These are phyloP conservation scores for Nymphaea colorata DNA, from an alignment of 164 flowering plant genomes.

Conservation along the genomic window DNA sequence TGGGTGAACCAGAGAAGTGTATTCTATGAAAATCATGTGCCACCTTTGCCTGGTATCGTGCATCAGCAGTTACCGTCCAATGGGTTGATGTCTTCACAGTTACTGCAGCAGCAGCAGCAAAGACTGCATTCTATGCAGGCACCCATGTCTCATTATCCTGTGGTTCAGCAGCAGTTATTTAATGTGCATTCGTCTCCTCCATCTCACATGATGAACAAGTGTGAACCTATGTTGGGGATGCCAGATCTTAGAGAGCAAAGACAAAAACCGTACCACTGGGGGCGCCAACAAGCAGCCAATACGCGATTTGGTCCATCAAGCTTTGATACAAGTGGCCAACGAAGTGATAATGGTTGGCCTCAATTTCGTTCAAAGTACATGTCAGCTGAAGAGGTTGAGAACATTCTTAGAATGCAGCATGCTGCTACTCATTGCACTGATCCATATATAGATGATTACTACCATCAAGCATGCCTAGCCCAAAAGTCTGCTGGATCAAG, in stretches of 20 bases:
- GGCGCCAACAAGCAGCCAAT: constrained; percentile 22
- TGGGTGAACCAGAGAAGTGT: constrained; percentile 51
- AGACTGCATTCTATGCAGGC: constrained; percentile 52
- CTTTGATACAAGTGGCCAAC: constrained; percentile 49
- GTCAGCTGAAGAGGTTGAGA: constrained; percentile 88
- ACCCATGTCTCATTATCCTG: constrained; percentile 48
- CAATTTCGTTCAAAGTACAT: constrained; percentile 77
- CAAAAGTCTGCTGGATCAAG: constrained; percentile 61
- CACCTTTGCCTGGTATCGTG: constrained; percentile 31
- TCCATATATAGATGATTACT: constrained; percentile 85
- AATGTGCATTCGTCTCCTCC: constrained; percentile 30
- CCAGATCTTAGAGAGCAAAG: constrained; percentile 51
- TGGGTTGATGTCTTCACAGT: constrained; percentile 48
- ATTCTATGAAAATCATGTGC: constrained; percentile 42
- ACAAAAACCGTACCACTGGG: constrained; percentile 42
- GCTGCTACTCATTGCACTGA: constrained; percentile 84
- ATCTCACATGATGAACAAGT: constrained; percentile 21
- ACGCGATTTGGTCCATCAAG: constrained; percentile 47
- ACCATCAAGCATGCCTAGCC: constrained; percentile 80
- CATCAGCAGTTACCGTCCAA: constrained; percentile 50
- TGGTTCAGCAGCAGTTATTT: constrained; percentile 52
- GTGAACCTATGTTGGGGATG: constrained; percentile 32
- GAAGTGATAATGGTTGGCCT: constrained; percentile 43
- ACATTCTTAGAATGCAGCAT: constrained; percentile 75
- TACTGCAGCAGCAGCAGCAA: constrained; percentile 45